A percentile compares a stretch with the other conserved stretches of the same genome.
phyloP scores from a whole-genome alignment of 2,329 filamentous ascomycete genomes.

The Venturia oleaginea region DNA sequence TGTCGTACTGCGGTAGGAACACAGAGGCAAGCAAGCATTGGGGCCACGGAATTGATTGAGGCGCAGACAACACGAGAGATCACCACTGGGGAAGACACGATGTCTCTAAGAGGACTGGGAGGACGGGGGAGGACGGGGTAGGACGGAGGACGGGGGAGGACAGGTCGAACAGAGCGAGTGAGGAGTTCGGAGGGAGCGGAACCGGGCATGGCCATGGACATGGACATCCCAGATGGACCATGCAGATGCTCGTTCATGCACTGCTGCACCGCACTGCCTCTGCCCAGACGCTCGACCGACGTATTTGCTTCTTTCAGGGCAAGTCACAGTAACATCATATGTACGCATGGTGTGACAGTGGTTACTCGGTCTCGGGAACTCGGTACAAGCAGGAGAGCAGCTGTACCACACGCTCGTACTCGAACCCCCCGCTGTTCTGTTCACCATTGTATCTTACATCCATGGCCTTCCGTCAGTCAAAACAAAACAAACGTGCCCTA shows the following conservation, averaged over 20 bases:
- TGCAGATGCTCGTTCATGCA: background rate
- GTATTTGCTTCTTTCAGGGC: background rate
- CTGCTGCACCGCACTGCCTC: too few species aligned
- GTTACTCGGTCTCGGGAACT: too few species aligned
- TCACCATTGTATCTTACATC: background rate
- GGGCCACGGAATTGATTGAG: background rate
- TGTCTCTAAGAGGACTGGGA: too few species aligned
- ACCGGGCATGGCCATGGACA: background rate
- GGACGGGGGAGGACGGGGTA: background rate
- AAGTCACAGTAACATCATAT: too few species aligned
- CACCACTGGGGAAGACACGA: too few species aligned
- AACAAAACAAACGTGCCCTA: background rate
- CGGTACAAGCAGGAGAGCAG: too few species aligned
- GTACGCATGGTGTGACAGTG: too few species aligned
- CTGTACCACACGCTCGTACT: too few species aligned
- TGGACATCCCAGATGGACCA: background rate
- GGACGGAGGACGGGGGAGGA: too few species aligned
- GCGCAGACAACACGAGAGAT: background rate
- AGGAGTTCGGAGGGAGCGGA: background rate
- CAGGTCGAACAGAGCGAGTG: background rate
- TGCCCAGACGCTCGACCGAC: background rate
- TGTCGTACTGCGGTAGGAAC: background rate
- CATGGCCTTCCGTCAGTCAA: background rate
- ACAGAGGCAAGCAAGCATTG: background rate
- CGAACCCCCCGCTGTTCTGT: background rate